phyloP scores from a whole-genome alignment of 768 basidiomycete genomes.

The Lactarius pseudohatsudake region DNA sequence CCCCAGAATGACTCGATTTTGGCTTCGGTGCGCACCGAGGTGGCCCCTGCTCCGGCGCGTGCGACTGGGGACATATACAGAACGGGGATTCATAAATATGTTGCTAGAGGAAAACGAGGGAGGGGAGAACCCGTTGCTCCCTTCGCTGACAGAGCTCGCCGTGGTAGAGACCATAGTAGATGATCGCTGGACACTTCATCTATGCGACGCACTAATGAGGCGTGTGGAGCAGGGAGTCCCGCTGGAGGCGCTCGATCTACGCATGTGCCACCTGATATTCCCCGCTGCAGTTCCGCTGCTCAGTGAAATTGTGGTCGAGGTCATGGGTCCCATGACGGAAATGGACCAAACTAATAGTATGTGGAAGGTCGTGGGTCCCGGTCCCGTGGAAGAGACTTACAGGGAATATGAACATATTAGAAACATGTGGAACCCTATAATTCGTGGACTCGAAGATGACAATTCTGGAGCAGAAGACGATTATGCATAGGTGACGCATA shows the following conservation, averaged over 20 bases:
- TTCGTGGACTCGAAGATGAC: no score
- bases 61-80: not conserved
- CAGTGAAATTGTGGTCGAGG: not conserved
- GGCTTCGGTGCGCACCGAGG: not conserved
- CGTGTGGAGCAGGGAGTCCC: not conserved
- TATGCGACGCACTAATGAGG: not conserved
- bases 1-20: not conserved
- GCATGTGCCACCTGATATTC: not conserved
- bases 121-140: not conserved
- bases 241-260: not conserved
- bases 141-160: not conserved
- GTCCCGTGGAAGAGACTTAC: no score
- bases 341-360: rapidly evolving
- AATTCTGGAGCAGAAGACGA: not conserved
- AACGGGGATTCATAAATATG: not conserved
- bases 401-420: no score
- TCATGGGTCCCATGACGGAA: not conserved
- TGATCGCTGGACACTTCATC: not conserved
- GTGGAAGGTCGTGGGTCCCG: no score
- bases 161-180: no score
- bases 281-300: not conserved
- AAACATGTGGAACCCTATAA: not conserved
- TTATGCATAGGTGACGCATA: no score
- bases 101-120: not conserved
- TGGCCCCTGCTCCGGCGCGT: not conserved